Evolutionary conservation across 805 yeast species (phyloP).

Genomic region (Candida coquimbonensis): DNA sequence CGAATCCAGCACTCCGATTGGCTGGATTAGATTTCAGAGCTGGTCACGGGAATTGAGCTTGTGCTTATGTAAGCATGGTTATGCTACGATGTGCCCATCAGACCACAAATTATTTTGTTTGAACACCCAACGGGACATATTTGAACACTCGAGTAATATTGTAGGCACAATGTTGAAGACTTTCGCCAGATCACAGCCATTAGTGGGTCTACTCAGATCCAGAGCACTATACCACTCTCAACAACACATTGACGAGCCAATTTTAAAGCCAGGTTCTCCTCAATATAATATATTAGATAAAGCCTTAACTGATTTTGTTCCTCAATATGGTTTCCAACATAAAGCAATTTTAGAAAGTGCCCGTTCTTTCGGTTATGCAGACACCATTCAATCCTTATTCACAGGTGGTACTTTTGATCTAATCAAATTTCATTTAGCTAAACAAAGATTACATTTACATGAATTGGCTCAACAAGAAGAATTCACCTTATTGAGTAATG

Average conservation of each 20-base stretch:
- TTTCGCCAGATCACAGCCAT: background rate
- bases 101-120: background rate
- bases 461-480: conserved; percentile 25
- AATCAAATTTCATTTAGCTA: conserved; percentile 47
- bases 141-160: too few species aligned
- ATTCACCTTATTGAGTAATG: conserved; percentile 26
- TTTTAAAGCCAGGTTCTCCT: conserved; percentile 22
- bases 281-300: conserved; percentile 34
- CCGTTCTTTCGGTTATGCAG: conserved; percentile 42
- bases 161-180: background rate
- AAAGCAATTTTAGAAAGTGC: conserved; percentile 43
- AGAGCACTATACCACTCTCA: conserved; percentile 22
- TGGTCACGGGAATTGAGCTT: background rate
- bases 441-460: conserved; percentile 39
- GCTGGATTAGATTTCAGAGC: background rate
- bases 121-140: background rate
- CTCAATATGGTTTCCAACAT: conserved; percentile 44
- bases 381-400: conserved; percentile 38
- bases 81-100: background rate
- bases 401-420: conserved; percentile 42
- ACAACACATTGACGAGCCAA: conserved; percentile 21
- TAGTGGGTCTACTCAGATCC: background rate
- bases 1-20: background rate
- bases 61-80: background rate
- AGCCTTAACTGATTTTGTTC: conserved; percentile 35